Percentiles rank a stretch among this genome's conserved stretches.
phyloP scores from a whole-genome alignment of 768 basidiomycete genomes.

The Cubamyces lactineus region DNA sequence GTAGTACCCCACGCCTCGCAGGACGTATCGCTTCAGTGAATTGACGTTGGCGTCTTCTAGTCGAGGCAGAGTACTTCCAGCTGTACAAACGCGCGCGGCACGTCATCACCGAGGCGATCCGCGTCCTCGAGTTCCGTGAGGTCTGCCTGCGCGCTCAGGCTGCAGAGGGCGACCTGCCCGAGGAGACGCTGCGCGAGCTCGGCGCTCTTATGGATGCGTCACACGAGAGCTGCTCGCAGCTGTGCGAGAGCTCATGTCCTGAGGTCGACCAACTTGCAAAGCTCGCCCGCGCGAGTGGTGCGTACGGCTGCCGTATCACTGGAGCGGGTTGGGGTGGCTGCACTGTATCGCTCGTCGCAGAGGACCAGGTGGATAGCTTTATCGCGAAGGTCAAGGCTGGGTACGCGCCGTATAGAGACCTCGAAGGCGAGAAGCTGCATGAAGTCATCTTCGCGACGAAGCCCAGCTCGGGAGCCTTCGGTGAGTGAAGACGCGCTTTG shows the following conservation, averaged over 20 bases:
- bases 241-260: constrained; percentile 80
- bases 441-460: constrained; percentile 83
- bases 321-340: constrained; percentile 95
- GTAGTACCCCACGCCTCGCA: constrained; percentile 28
- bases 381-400: constrained; percentile 59
- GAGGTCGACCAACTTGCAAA: constrained; percentile 73
- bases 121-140: constrained; percentile 78
- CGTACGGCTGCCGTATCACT: constrained; percentile 82
- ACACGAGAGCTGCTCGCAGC: constrained; percentile 65
- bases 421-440: constrained; percentile 59
- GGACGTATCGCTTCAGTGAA: neutral
- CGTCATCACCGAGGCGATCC: constrained; percentile 77
- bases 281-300: constrained; percentile 70
- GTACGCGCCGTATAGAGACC: constrained; percentile 64
- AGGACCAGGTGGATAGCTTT: constrained; percentile 62
- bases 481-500: constrained; percentile 45
- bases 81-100: constrained; percentile 83
- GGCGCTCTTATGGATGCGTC: constrained; percentile 81
- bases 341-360: constrained; percentile 78
- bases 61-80: constrained; percentile 81
- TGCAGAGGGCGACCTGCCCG: constrained; percentile 28
- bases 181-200: constrained; percentile 47
- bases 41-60: constrained; percentile 40
- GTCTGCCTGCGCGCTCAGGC: constrained; percentile 50
- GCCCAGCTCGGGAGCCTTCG: constrained; percentile 81